These are phyloP conservation scores for Asclepias syriaca DNA, from an alignment of 257 asterid genomes.

Conservation along the genomic window DNA sequence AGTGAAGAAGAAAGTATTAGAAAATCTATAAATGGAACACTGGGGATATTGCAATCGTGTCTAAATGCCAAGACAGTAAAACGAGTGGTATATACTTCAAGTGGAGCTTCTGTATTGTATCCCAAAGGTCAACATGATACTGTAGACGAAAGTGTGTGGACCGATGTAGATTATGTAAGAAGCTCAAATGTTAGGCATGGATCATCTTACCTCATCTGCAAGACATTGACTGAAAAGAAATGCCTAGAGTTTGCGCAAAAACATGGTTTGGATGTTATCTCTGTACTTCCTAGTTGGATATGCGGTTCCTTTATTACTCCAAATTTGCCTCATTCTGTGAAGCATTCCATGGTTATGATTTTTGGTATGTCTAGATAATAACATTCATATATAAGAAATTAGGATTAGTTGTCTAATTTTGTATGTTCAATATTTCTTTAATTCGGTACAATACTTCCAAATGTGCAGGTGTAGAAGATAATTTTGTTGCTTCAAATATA, in stretches of 20 bases:
- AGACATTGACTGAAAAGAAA: slow-evolving; percentile 45
- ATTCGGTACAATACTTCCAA: no score
- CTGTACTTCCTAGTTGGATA: slow-evolving; percentile 41
- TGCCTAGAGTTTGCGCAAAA: slow-evolving; percentile 43
- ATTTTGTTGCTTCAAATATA: no score
- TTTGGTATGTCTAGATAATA: slow-evolving; percentile 25
- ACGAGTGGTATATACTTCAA: slow-evolving; percentile 44
- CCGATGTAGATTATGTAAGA: slow-evolving; percentile 31
- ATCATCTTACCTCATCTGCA: slow-evolving; percentile 22
- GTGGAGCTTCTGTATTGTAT: slow-evolving; percentile 19
- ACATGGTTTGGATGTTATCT: slow-evolving; percentile 52
- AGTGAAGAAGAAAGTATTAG: slow-evolving; percentile 35
- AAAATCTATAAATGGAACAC: slow-evolving; percentile 25
- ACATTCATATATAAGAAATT: no score
- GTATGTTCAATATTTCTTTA: no score
- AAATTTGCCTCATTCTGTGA: slow-evolving; percentile 36
- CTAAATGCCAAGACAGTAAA: slow-evolving; percentile 47
- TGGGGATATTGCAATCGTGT: slow-evolving; percentile 41
- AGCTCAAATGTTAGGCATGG: neutral
- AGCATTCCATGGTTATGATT: slow-evolving; percentile 32
- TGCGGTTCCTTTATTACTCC: slow-evolving; percentile 61
- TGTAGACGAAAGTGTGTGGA: slow-evolving; percentile 40
- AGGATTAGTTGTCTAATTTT: no score
- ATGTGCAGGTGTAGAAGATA: no score
- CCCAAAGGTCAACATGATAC: slow-evolving; percentile 5